These are phyloP conservation scores for Pyrus communis DNA, from an alignment of 306 rosid genomes.

Conservation along the genomic window DNA sequence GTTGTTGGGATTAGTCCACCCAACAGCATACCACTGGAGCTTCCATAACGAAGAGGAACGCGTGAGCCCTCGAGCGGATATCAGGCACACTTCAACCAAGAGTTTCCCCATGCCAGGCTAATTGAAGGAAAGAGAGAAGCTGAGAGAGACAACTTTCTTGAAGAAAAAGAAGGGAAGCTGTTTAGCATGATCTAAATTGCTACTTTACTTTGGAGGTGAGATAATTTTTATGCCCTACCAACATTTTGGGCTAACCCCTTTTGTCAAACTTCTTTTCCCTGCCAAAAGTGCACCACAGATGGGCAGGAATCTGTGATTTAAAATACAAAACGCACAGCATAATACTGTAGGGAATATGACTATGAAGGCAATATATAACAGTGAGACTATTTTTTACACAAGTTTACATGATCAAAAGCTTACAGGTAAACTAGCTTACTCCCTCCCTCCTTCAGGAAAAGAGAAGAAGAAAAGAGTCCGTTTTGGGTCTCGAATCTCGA, in stretches of 20 bases:
- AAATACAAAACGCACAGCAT: slow-evolving; percentile 4
- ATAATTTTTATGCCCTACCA: slow-evolving; percentile 28
- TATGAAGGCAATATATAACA: neutral
- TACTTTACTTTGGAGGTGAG: slow-evolving; percentile 40
- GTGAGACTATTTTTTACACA: neutral
- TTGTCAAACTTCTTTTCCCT: slow-evolving; percentile 20
- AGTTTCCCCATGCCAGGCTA: slow-evolving; percentile 47
- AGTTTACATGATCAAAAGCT: neutral
- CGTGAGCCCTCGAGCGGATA: slow-evolving; percentile 68
- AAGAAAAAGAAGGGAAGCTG: slow-evolving; percentile 7
- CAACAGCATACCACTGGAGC: slow-evolving; percentile 84
- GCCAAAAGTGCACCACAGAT: slow-evolving; percentile 23
- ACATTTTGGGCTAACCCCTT: slow-evolving; percentile 23
- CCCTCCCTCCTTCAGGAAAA: neutral
- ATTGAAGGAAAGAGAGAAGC: slow-evolving; percentile 17
- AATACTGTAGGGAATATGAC: slow-evolving; percentile 1
- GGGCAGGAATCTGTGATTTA: slow-evolving; percentile 25
- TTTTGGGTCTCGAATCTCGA: neutral
- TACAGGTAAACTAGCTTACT: neutral
- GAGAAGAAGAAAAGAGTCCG: neutral
- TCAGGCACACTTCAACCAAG: slow-evolving; percentile 70
- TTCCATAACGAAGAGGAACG: slow-evolving; percentile 58
- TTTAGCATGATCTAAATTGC: slow-evolving; percentile 31
- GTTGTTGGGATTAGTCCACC: slow-evolving; percentile 69
- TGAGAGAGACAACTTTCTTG: neutral